A percentile compares a stretch with the other conserved stretches of the same genome.
These are phyloP conservation scores for Monsonia emarginata DNA, from an alignment of 441 rosid species.

Conservation along the genomic window DNA sequence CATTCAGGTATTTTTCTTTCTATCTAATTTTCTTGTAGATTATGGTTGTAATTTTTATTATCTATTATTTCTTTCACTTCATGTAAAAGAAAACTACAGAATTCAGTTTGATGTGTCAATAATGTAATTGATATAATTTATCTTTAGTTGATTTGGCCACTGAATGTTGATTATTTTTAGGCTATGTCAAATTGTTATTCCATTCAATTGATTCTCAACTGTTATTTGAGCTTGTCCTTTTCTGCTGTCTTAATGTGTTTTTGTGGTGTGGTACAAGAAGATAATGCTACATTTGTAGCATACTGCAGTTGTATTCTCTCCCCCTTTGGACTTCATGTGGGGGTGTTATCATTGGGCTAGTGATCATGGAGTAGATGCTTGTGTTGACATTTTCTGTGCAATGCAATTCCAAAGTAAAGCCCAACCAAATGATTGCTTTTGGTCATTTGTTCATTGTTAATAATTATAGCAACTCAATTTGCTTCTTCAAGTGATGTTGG, in stretches of 20 bases:
- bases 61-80: background rate
- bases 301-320: background rate
- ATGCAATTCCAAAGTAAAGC: background rate
- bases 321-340: background rate
- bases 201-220: background rate
- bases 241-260: background rate
- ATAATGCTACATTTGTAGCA: background rate
- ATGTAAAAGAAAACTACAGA: background rate
- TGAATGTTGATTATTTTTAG: background rate
- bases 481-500: background rate
- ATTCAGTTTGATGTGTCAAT: background rate
- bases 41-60: background rate
- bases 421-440: background rate
- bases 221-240: slow-evolving; percentile 1
- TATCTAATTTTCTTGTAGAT: background rate
- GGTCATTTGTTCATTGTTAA: background rate
- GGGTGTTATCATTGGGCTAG: background rate
- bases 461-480: background rate
- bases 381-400: background rate
- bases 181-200: slow-evolving; percentile 2
- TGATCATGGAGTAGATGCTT: background rate
- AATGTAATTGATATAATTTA: background rate
- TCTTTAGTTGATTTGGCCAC: background rate
- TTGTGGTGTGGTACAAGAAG: background rate
- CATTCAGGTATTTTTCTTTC: slow-evolving; percentile 53